Evolutionary conservation across 2,329 filamentous ascomycete species (phyloP).

Genomic region (Fusarium tricinctum): DNA sequence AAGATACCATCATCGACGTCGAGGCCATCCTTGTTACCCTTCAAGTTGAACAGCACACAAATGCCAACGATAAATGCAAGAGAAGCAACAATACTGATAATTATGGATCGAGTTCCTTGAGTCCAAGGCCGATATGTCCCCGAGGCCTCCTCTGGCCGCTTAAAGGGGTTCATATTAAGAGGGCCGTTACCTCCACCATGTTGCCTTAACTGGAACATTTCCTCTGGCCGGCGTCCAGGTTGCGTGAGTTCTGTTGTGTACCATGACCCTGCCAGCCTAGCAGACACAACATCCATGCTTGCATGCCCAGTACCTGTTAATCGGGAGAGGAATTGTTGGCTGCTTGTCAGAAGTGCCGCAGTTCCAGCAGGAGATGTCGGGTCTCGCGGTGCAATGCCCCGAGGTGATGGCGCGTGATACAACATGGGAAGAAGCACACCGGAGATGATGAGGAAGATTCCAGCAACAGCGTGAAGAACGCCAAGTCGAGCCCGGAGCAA

Average conservation of each 20-base stretch:
- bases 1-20: constrained; percentile 39
- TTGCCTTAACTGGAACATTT: constrained; percentile 48
- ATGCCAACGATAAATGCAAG: constrained; percentile 39
- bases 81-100: constrained; percentile 31
- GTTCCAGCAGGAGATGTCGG: constrained; percentile 50
- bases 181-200: constrained; percentile 41
- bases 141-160: constrained; percentile 25
- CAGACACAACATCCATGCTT: constrained; percentile 42
- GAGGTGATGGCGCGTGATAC: constrained; percentile 46
- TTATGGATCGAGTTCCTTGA: constrained; percentile 31
- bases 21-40: constrained; percentile 39
- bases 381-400: constrained; percentile 49
- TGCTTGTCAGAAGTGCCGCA: constrained; percentile 45
- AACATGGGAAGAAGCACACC: constrained; percentile 45
- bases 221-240: constrained; percentile 39
- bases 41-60: constrained; percentile 43
- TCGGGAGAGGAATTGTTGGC: constrained; percentile 44
- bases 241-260: constrained; percentile 48
- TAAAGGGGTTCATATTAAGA: constrained; percentile 24
- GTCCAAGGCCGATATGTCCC: constrained; percentile 49
- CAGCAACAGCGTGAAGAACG: constrained; percentile 46
- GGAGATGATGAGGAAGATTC: constrained; percentile 42
- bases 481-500: constrained; percentile 39
- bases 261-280: constrained; percentile 48
- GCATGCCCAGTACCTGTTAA: constrained; percentile 46